Percentiles rank a stretch among this genome's conserved stretches.
phyloP scores from a whole-genome alignment of 768 basidiomycete genomes.

The Psilocybe tampanensis region DNA sequence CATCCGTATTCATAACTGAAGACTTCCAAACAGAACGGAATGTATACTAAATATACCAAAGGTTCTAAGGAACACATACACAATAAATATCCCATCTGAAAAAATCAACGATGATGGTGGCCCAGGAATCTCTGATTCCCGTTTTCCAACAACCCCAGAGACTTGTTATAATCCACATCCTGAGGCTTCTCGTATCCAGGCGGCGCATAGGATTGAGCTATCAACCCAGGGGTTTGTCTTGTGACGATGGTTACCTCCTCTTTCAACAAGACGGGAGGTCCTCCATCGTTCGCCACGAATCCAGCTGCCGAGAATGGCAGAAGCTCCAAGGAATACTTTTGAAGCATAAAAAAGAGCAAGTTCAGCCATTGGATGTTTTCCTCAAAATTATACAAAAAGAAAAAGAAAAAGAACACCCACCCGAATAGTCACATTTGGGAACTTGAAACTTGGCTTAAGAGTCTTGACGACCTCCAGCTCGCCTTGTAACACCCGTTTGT shows the following conservation, averaged over 20 bases:
- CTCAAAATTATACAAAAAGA: background rate
- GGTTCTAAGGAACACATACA: background rate
- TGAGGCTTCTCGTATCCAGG: conserved; percentile 49
- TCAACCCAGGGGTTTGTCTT: conserved; percentile 39
- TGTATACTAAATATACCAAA: background rate
- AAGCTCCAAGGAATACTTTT: conserved; percentile 51
- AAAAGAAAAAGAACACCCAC: conserved; percentile 32
- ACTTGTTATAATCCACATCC: conserved; percentile 51
- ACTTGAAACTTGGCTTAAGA: conserved; percentile 43
- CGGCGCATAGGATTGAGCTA: conserved; percentile 49
- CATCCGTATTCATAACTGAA: background rate
- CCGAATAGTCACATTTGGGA: conserved; percentile 45
- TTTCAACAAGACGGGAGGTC: conserved; percentile 29
- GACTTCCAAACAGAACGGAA: background rate
- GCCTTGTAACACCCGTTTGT: conserved; percentile 44
- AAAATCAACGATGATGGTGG: conserved; percentile 12
- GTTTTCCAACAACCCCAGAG: conserved; percentile 54
- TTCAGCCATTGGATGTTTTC: too few relatives aligned
- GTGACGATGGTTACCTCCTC: conserved; percentile 43
- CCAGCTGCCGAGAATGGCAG: conserved; percentile 45
- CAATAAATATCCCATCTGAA: background rate
- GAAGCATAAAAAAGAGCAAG: too few relatives aligned
- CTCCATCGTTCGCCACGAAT: conserved; percentile 30
- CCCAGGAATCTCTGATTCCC: conserved; percentile 52
- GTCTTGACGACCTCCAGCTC: conserved; percentile 50